phyloP scores from a whole-genome alignment of 2,329 filamentous ascomycete species.

The Phyllachora maydis region DNA sequence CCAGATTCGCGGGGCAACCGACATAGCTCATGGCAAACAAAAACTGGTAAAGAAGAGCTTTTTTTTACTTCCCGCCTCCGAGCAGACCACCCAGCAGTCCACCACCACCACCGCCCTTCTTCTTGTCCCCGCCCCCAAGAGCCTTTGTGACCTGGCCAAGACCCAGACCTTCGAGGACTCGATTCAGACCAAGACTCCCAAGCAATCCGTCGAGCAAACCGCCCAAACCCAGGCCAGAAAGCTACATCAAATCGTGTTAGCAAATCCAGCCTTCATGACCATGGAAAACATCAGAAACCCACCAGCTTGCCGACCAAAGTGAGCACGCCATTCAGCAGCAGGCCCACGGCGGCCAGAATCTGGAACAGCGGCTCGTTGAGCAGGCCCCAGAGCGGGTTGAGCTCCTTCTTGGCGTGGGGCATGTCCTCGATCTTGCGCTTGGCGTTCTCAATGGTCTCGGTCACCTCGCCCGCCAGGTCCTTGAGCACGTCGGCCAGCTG shows the following conservation, averaged over 20 bases:
- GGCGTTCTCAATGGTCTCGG: conserved; percentile 65
- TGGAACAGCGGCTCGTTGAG: conserved; percentile 75
- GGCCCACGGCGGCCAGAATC: conserved; percentile 74
- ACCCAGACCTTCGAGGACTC: conserved; percentile 55
- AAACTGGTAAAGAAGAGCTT: too few species aligned
- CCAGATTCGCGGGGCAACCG: too few species aligned
- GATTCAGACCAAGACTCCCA: conserved; percentile 55
- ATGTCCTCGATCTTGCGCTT: conserved; percentile 84
- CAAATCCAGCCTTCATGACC: conserved; percentile 2
- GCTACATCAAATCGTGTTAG: conserved; percentile 14
- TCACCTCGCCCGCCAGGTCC: conserved; percentile 64
- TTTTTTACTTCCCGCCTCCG: too few species aligned
- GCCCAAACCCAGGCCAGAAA: conserved; percentile 66
- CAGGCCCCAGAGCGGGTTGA: conserved; percentile 76
- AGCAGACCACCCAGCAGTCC: conserved; percentile 8
- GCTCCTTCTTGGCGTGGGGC: conserved; percentile 86
- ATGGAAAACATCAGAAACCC: conserved; percentile 3
- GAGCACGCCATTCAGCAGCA: conserved; percentile 65
- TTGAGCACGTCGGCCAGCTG: conserved; percentile 70
- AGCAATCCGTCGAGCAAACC: conserved; percentile 62
- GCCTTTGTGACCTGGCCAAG: conserved; percentile 27
- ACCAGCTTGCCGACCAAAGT: conserved; percentile 64
- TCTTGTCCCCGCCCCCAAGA: conserved; percentile 23
- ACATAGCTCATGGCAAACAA: too few species aligned
- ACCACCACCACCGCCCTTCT: conserved; percentile 11